phyloP scores from a whole-genome alignment of 2,329 filamentous ascomycete species.

The Ilyonectria sp. region DNA sequence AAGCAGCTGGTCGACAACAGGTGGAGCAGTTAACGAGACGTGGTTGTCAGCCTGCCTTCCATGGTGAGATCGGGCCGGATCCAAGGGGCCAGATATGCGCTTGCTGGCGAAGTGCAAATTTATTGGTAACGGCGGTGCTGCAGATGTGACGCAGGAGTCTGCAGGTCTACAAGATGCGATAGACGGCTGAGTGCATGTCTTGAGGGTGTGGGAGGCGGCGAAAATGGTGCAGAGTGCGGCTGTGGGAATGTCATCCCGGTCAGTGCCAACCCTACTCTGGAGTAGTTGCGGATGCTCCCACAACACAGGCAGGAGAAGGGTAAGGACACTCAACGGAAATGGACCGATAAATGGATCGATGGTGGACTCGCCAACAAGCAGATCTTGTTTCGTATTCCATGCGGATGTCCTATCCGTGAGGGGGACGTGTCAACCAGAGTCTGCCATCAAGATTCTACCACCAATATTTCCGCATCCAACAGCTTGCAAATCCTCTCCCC shows the following conservation, averaged over 20 bases:
- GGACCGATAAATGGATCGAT: constrained; percentile 18
- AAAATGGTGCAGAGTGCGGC: constrained; percentile 17
- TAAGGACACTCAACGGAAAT: background rate
- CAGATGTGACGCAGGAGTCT: constrained; percentile 10
- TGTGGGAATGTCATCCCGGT: constrained; percentile 17
- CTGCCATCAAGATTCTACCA: background rate
- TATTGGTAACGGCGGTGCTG: constrained; percentile 4
- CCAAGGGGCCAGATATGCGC: constrained; percentile 21
- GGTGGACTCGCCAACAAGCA: background rate
- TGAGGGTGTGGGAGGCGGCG: background rate
- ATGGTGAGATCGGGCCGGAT: constrained; percentile 26
- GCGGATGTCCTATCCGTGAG: background rate
- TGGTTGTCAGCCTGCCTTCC: constrained; percentile 21
- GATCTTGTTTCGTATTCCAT: background rate
- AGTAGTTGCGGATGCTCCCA: background rate
- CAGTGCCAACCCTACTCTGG: constrained; percentile 6
- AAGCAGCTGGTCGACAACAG: constrained; percentile 2
- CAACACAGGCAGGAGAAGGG: background rate
- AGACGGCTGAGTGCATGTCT: constrained; percentile 20
- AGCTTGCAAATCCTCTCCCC: background rate
- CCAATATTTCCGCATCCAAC: background rate
- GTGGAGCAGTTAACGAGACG: constrained; percentile 20
- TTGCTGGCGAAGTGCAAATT: constrained; percentile 6
- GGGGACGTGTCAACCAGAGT: background rate
- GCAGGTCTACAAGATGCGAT: constrained; percentile 14